phyloP scores from a whole-genome alignment of 345 rosid species.

The Eucalyptus polybractea region DNA sequence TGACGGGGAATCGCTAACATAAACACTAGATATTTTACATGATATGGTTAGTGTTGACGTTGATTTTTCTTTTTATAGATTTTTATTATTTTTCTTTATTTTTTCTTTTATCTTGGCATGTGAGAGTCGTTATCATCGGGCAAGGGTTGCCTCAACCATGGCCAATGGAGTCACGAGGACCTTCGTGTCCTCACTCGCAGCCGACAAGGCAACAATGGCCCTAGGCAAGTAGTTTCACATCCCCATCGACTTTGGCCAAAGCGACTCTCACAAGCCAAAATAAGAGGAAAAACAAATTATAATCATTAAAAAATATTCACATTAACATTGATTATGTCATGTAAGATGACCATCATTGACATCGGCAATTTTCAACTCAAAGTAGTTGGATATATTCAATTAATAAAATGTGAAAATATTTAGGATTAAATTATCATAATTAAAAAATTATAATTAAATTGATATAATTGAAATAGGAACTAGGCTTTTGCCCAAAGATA shows the following conservation, averaged over 20 bases:
- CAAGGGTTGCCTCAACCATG: neutral
- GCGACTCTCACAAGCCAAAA: neutral
- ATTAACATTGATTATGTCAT: accelerated
- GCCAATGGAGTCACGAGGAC: neutral
- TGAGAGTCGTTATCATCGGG: no score
- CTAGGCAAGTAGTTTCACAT: neutral
- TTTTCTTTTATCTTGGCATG: neutral
- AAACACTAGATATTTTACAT: accelerated
- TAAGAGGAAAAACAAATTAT: neutral
- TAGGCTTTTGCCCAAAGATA: neutral
- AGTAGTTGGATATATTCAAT: accelerated
- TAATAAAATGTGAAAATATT: accelerated
- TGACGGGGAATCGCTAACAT: accelerated
- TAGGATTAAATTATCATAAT: accelerated
- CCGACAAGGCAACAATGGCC: neutral
- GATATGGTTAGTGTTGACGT: accelerated
- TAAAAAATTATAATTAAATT: no score
- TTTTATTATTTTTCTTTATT: no score
- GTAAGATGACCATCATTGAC: accelerated
- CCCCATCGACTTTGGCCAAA: neutral
- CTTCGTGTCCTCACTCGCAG: accelerated
- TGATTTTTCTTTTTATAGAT: no score
- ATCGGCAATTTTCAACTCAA: accelerated
- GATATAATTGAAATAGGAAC: accelerated
- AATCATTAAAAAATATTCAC: no score